Conservation (phyloP, 2,329 filamentous ascomycete genomes). For the Alternaria atra region DNA sequence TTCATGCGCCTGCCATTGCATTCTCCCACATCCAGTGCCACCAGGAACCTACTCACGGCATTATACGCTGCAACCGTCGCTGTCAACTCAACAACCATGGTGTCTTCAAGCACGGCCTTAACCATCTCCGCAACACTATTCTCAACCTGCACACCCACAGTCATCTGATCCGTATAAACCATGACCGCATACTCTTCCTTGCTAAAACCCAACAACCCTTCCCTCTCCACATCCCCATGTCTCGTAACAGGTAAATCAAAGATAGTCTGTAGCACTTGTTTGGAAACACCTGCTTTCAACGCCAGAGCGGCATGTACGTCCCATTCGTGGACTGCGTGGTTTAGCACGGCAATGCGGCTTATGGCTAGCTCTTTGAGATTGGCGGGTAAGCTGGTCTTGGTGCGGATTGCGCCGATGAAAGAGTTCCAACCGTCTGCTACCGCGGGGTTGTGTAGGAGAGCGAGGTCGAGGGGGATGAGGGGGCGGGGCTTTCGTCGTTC, state of each 20-base stretch:
- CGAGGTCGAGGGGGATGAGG: slow-evolving; percentile 65
- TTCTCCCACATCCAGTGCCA: slow-evolving; percentile 74
- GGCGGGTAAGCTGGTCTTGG: slow-evolving; percentile 59
- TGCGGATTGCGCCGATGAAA: slow-evolving; percentile 67
- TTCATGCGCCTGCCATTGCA: slow-evolving; percentile 49
- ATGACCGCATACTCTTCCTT: slow-evolving; percentile 71
- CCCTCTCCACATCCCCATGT: slow-evolving; percentile 22
- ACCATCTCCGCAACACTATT: slow-evolving; percentile 72
- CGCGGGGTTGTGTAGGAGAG: slow-evolving; percentile 64
- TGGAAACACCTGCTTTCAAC: slow-evolving; percentile 66
- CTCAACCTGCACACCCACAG: slow-evolving; percentile 72
- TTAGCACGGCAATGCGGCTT: slow-evolving; percentile 81
- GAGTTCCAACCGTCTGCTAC: slow-evolving; percentile 68
- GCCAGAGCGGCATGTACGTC: slow-evolving; percentile 75
- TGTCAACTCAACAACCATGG: slow-evolving; percentile 81
- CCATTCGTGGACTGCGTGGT: slow-evolving; percentile 89
- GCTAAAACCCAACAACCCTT: slow-evolving; percentile 50
- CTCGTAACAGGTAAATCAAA: slow-evolving; percentile 30
- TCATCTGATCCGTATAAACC: slow-evolving; percentile 85
- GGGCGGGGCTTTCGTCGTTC: slow-evolving; percentile 61
- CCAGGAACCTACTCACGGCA: slow-evolving; percentile 82
- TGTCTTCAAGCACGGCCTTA: slow-evolving; percentile 69
- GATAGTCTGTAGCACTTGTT: slow-evolving; percentile 63
- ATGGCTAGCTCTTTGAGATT: slow-evolving; percentile 78
- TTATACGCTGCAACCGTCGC: slow-evolving; percentile 83